These are phyloP conservation scores for Globisporangium parvum DNA, from an alignment of 352 stramenopile species.

Conservation along the genomic window DNA sequence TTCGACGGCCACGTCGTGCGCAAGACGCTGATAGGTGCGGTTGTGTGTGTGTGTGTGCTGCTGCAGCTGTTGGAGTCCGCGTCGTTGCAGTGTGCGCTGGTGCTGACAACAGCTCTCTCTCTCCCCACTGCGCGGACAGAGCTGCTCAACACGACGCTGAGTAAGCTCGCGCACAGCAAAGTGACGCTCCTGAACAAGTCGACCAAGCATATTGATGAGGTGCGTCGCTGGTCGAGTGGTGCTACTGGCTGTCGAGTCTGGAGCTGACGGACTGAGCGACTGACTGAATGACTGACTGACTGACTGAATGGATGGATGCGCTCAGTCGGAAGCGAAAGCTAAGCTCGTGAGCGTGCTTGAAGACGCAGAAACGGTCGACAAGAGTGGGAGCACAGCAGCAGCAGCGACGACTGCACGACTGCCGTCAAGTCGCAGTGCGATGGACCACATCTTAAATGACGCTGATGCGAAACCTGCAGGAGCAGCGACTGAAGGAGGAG, in stretches of 20 bases:
- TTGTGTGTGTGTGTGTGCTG: not conserved
- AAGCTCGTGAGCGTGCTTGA: constrained; percentile 14
- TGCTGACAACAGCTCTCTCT: not conserved
- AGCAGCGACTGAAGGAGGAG: constrained; percentile 1
- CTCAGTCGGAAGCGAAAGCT: constrained; percentile 8
- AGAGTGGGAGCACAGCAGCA: not conserved
- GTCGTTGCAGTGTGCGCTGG: too few relatives aligned
- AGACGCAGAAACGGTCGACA: not conserved
- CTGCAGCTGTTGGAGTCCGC: not conserved
- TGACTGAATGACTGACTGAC: not conserved
- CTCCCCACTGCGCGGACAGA: constrained; percentile 5
- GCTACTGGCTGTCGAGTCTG: too few relatives aligned
- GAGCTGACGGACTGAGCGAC: not conserved
- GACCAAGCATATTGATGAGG: constrained; percentile 16
- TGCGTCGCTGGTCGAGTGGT: not conserved
- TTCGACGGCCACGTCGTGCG: constrained; percentile 57
- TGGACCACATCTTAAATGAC: constrained; percentile 10
- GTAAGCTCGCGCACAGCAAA: constrained; percentile 27
- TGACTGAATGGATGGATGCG: not conserved
- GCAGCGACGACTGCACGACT: not conserved
- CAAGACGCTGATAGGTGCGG: constrained; percentile 71
- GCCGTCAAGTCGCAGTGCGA: constrained; percentile 1
- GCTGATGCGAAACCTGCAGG: not conserved
- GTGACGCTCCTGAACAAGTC: constrained; percentile 25
- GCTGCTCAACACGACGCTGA: constrained; percentile 39